These are phyloP conservation scores for Dichomitus squalens DNA, from an alignment of 1,284 basidiomycete species.

Conservation along the genomic window DNA sequence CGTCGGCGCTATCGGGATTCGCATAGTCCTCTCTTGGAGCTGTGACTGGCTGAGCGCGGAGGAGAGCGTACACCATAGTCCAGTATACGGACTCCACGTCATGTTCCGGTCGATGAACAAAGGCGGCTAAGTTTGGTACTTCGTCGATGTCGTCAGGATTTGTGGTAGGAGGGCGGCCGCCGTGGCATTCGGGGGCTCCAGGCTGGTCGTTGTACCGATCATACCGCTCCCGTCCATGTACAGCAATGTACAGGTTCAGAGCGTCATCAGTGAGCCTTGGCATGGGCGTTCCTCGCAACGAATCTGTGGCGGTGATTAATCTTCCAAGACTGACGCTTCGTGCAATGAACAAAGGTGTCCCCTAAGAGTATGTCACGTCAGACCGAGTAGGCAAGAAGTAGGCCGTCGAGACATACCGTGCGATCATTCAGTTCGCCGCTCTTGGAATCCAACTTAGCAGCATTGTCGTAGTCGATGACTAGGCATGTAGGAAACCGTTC, in stretches of 20 bases:
- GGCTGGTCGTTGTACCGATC: background rate
- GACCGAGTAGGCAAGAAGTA: background rate
- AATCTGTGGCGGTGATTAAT: background rate
- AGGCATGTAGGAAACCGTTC: background rate
- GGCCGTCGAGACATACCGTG: background rate
- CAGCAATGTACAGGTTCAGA: background rate
- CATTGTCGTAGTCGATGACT: background rate
- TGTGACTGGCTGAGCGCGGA: background rate
- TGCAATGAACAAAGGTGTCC: background rate
- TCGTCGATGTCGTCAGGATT: background rate
- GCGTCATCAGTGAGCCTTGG: background rate
- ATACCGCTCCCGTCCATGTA: background rate
- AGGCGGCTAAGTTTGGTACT: background rate
- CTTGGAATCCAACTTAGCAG: background rate
- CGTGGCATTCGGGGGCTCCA: background rate
- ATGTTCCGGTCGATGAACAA: background rate
- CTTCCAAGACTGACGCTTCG: background rate
- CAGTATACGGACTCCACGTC: constrained; percentile 3
- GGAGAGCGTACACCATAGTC: background rate
- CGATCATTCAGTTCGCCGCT: background rate
- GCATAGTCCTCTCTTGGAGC: background rate
- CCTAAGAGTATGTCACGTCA: background rate
- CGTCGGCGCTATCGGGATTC: background rate
- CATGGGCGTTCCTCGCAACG: background rate
- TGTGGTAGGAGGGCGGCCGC: background rate